A percentile compares a stretch with the other conserved stretches of the same genome.
These are phyloP conservation scores for Colletotrichum sp. DNA, from an alignment of 2,329 filamentous ascomycete genomes.

Conservation along the genomic window DNA sequence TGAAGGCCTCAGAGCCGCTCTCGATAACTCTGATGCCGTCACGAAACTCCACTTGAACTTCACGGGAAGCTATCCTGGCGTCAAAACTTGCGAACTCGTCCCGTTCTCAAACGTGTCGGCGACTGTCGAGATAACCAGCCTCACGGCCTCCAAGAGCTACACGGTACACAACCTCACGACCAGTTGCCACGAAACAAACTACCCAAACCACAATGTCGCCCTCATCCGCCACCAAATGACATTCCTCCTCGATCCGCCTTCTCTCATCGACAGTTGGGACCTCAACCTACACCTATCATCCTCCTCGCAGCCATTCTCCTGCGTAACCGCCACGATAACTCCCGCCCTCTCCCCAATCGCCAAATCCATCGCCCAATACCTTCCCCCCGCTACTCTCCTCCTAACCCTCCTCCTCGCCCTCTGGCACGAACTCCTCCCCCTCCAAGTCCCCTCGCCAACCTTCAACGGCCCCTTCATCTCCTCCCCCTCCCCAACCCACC, in stretches of 20 bases:
- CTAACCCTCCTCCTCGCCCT: background rate
- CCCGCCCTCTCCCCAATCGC: background rate
- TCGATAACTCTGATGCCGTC: background rate
- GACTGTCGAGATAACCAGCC: background rate
- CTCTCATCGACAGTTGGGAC: background rate
- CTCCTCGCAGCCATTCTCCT: background rate
- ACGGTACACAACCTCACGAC: background rate
- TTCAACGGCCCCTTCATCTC: background rate
- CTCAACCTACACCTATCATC: background rate
- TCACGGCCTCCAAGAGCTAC: background rate
- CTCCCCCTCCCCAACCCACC: background rate
- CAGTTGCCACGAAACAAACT: background rate
- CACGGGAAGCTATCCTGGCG: background rate
- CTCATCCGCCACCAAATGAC: background rate
- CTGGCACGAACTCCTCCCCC: background rate
- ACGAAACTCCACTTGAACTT: background rate
- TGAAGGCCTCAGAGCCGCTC: background rate
- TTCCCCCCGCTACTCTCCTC: background rate
- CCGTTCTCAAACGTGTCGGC: background rate
- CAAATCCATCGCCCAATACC: background rate
- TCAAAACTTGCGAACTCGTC: background rate
- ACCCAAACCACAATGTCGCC: background rate
- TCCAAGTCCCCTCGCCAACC: background rate
- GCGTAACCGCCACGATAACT: background rate
- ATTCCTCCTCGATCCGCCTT: background rate